Conservation (phyloP, 768 basidiomycete genomes). For the Hypholoma sublateritium region DNA sequence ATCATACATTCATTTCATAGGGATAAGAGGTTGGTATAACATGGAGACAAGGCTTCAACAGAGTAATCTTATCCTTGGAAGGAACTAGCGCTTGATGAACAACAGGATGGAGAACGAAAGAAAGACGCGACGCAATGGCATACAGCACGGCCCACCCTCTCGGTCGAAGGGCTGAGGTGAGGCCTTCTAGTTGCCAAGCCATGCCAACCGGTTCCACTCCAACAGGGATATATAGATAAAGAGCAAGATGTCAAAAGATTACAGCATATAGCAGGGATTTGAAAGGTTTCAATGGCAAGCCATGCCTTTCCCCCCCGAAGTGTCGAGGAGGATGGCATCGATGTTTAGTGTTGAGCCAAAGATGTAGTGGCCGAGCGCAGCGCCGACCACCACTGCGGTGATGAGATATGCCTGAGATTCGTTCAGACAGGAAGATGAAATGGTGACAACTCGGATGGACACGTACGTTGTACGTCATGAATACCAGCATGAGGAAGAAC, state of each 20-base stretch:
- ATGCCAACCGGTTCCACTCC: neutral
- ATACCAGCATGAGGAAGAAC: conserved; percentile 92
- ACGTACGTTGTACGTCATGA: conserved; percentile 95
- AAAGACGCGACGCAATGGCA: no score
- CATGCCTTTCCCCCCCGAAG: conserved; percentile 59
- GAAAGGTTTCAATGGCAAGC: conserved; percentile 64
- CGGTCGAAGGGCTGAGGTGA: no score
- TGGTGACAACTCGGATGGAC: neutral
- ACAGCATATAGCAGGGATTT: neutral
- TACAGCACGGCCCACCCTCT: no score
- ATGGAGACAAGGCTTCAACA: neutral
- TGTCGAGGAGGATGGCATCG: conserved; percentile 51
- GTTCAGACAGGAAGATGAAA: neutral
- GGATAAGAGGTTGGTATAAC: neutral
- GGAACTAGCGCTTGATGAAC: no score
- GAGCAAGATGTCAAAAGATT: conserved; percentile 5
- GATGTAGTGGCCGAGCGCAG: conserved; percentile 79
- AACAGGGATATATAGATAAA: neutral
- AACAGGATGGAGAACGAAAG: no score
- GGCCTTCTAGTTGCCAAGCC: neutral
- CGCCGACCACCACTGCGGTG: conserved; percentile 76
- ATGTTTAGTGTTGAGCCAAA: conserved; percentile 68
- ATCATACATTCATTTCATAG: neutral
- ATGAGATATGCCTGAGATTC: conserved; percentile 80
- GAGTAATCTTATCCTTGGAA: no score